Evolutionary conservation across 2,329 filamentous ascomycete species (phyloP).

Genomic region (Colletotrichum gigasporum): DNA sequence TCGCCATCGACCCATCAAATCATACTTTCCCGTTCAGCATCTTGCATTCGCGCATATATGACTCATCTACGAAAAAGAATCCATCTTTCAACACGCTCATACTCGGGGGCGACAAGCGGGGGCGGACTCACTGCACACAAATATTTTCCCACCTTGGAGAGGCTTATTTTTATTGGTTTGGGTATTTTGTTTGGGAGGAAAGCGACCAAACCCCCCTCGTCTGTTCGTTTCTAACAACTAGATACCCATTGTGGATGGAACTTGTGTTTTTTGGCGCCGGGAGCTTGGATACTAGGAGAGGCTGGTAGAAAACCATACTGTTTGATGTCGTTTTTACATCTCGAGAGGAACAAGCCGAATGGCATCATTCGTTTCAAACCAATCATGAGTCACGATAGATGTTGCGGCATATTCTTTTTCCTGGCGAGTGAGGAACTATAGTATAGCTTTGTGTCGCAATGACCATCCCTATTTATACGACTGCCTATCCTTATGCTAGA

Average conservation of each 20-base stretch:
- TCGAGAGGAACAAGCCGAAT: not conserved
- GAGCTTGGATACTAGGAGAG: slow-evolving; percentile 2
- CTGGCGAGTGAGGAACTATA: not conserved
- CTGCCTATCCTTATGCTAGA: too few species aligned
- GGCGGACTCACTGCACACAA: not conserved
- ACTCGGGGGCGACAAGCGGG: not conserved
- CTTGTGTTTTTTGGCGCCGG: slow-evolving; percentile 27
- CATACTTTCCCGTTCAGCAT: not conserved
- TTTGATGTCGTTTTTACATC: not conserved
- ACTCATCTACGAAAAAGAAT: not conserved
- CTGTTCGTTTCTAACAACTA: slow-evolving; percentile 33
- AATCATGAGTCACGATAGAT: not conserved
- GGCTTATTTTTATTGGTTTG: not conserved
- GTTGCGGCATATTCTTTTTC: not conserved
- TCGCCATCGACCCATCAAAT: too few species aligned
- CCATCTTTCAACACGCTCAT: not conserved
- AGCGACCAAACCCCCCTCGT: slow-evolving; percentile 13
- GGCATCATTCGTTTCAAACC: slow-evolving; percentile 27
- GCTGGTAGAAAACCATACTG: slow-evolving; percentile 21
- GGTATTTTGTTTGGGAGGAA: slow-evolving; percentile 6
- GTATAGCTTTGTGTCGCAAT: slow-evolving; percentile 20
- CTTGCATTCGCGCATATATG: not conserved
- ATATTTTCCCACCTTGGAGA: not conserved
- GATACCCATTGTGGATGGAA: slow-evolving; percentile 35
- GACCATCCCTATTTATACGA: not conserved